Evolutionary conservation across 2,329 filamentous ascomycete genomes (phyloP).

Genomic region (Pseudocercospora macadamiae): DNA sequence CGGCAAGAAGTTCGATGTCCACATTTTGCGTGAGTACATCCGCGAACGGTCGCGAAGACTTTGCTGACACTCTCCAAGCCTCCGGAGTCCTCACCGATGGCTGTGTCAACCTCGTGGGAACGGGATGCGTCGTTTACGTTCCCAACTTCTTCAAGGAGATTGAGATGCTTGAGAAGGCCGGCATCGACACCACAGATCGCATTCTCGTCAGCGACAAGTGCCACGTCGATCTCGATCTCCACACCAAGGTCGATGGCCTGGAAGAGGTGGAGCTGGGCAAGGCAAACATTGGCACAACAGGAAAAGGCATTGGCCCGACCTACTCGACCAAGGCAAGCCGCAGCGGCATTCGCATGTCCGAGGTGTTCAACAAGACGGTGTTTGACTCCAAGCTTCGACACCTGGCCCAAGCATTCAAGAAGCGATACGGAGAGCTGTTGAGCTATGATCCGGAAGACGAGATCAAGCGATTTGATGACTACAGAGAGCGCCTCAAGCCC

Average conservation of each 20-base stretch:
- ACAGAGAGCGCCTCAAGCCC: slow-evolving; percentile 59
- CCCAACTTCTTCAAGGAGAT: slow-evolving; percentile 70
- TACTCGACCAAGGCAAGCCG: slow-evolving; percentile 67
- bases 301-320: slow-evolving; percentile 56
- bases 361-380: slow-evolving; percentile 67
- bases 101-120: slow-evolving; percentile 71
- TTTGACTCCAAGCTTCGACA: slow-evolving; percentile 69
- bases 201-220: slow-evolving; percentile 67
- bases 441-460: slow-evolving; percentile 72
- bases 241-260: slow-evolving; percentile 69
- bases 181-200: slow-evolving; percentile 60
- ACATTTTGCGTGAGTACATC: slow-evolving; percentile 55
- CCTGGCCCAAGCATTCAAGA: slow-evolving; percentile 65
- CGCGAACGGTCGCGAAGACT: not conserved
- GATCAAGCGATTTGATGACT: slow-evolving; percentile 63
- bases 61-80: slow-evolving; percentile 40
- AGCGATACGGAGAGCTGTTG: slow-evolving; percentile 69
- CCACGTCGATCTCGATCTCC: slow-evolving; percentile 67
- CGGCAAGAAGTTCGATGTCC: slow-evolving; percentile 55
- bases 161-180: slow-evolving; percentile 62
- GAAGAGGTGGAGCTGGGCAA: slow-evolving; percentile 58
- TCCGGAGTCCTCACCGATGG: slow-evolving; percentile 72
- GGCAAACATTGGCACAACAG: slow-evolving; percentile 55
- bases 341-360: slow-evolving; percentile 67
- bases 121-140: slow-evolving; percentile 69